Evolutionary conservation across 2,329 filamentous ascomycete species (phyloP).

Genomic region (Dichotomopilus funicola): DNA sequence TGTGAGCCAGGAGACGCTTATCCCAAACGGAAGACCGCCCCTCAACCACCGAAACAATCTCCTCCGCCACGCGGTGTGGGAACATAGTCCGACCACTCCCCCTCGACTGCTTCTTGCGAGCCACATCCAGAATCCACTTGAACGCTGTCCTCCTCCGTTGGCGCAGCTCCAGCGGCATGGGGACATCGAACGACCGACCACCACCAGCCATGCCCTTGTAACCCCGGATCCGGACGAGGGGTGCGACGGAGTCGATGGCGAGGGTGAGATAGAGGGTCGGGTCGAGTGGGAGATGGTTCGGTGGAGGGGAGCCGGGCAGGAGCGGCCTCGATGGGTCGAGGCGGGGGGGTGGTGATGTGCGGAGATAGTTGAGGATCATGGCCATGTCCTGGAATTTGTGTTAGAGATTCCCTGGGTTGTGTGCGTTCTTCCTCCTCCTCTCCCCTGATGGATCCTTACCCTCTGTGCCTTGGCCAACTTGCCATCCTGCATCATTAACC

Average conservation of each 20-base stretch:
- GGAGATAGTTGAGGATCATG: constrained; percentile 73
- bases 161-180: constrained; percentile 65
- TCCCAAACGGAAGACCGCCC: constrained; percentile 82
- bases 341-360: constrained; percentile 73
- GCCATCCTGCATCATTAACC: constrained; percentile 84
- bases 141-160: constrained; percentile 75
- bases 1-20: constrained; percentile 69
- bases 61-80: constrained; percentile 72
- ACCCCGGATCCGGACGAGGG: constrained; percentile 71
- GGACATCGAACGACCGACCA: constrained; percentile 76
- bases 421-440: background rate
- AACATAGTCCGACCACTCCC: constrained; percentile 68
- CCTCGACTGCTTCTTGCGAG: constrained; percentile 66
- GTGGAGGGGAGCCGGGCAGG: constrained; percentile 68
- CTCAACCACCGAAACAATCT: constrained; percentile 82
- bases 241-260: constrained; percentile 87
- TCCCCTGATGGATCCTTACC: constrained; percentile 43
- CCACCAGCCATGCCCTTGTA: constrained; percentile 78
- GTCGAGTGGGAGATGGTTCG: constrained; percentile 76
- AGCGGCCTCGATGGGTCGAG: constrained; percentile 65
- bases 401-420: background rate
- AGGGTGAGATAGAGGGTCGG: constrained; percentile 84
- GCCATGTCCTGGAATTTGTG: constrained; percentile 63
- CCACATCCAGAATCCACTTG: constrained; percentile 82
- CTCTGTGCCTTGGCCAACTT: constrained; percentile 86